Percentiles rank a stretch among this genome's conserved stretches.
Evolutionary conservation across 2,329 filamentous ascomycete species (phyloP).

Genomic region (Atkinsonella hypoxylon): DNA sequence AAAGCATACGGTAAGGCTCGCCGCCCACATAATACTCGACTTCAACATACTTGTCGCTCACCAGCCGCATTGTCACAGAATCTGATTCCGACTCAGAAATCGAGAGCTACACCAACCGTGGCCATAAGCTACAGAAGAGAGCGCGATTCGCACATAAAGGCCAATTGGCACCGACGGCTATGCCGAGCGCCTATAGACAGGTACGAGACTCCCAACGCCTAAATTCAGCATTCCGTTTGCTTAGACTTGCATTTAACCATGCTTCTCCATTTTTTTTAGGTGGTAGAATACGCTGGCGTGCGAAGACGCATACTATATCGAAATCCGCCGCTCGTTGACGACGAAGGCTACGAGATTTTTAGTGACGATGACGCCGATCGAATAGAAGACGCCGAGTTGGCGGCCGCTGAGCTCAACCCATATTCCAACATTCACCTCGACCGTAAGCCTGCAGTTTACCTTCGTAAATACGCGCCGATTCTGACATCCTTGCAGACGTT

Average conservation of each 20-base stretch:
- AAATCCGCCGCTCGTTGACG: slow-evolving; percentile 62
- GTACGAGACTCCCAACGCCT: slow-evolving; percentile 27
- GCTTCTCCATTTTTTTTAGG: slow-evolving; percentile 30
- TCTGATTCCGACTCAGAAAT: slow-evolving; percentile 69
- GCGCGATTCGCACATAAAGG: slow-evolving; percentile 61
- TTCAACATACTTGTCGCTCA: slow-evolving; percentile 8
- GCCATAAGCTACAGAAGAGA: slow-evolving; percentile 67
- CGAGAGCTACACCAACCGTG: slow-evolving; percentile 58
- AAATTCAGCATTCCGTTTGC: slow-evolving; percentile 6
- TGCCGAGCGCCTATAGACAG: slow-evolving; percentile 60
- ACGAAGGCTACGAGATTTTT: slow-evolving; percentile 67
- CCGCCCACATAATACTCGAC: background rate
- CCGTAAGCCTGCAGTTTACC: slow-evolving; percentile 34
- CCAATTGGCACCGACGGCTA: slow-evolving; percentile 53
- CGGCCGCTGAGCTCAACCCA: slow-evolving; percentile 59
- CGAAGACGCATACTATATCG: slow-evolving; percentile 60
- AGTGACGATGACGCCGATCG: slow-evolving; percentile 59
- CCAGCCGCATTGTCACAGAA: slow-evolving; percentile 34
- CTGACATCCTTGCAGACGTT: slow-evolving; percentile 40
- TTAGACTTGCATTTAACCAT: slow-evolving; percentile 9
- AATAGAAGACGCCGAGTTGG: slow-evolving; percentile 45
- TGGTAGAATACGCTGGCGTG: slow-evolving; percentile 63
- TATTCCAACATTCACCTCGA: slow-evolving; percentile 62
- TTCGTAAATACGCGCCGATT: slow-evolving; percentile 4
- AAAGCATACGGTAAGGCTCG: slow-evolving; percentile 44